These are phyloP conservation scores for Multifurca ochricompacta DNA, from an alignment of 768 basidiomycete species.

Conservation along the genomic window DNA sequence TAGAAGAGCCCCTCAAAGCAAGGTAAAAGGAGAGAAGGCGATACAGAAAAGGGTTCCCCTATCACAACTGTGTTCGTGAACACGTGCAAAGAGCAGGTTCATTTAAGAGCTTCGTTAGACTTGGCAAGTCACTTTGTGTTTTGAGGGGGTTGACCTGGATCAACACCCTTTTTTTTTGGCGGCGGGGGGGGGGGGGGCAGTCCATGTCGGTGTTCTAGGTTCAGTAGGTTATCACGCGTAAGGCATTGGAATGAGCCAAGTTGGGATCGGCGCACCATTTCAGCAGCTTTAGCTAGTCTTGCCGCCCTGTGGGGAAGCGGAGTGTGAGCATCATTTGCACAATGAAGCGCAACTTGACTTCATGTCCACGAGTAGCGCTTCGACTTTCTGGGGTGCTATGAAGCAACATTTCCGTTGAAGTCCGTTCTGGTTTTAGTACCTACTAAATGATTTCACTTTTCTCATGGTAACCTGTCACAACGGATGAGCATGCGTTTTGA, in stretches of 20 bases:
- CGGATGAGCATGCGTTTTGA: background rate
- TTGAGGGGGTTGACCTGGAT: background rate
- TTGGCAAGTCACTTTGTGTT: slow-evolving; percentile 36
- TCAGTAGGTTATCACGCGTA: slow-evolving; percentile 58
- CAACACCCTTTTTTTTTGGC: too few relatives aligned
- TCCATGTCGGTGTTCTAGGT: slow-evolving; percentile 58
- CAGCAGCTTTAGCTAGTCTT: slow-evolving; percentile 49
- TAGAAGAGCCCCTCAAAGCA: slow-evolving; percentile 49
- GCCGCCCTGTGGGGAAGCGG: slow-evolving; percentile 57
- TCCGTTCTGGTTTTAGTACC: background rate
- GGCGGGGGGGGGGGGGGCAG: too few relatives aligned
- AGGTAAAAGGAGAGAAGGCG: slow-evolving; percentile 47
- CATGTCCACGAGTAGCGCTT: background rate
- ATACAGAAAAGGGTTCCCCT: slow-evolving; percentile 45
- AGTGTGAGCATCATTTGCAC: slow-evolving; percentile 40
- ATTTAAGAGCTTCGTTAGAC: slow-evolving; percentile 57
- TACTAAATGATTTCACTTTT: background rate
- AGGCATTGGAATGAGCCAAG: slow-evolving; percentile 50
- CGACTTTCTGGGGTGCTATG: background rate
- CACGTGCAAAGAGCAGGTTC: slow-evolving; percentile 53
- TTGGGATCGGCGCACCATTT: slow-evolving; percentile 60
- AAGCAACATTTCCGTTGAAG: background rate
- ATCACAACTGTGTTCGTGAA: slow-evolving; percentile 50
- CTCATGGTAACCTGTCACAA: background rate
- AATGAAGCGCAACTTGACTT: background rate